Evolutionary conservation across 305 asterid genomes (phyloP).

Genomic region (Solanum hybrid): DNA sequence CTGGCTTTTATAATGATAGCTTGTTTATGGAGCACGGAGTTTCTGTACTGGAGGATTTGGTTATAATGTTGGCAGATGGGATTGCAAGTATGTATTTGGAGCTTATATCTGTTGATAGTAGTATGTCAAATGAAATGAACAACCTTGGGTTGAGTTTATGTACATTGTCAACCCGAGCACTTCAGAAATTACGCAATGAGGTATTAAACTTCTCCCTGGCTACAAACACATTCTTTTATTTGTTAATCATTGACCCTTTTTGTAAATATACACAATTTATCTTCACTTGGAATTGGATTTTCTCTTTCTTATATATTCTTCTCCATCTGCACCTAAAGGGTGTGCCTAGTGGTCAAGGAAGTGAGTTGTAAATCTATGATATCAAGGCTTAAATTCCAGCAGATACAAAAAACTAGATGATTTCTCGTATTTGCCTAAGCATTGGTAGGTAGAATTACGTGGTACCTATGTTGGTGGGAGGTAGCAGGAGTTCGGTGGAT

Average conservation of each 20-base stretch:
- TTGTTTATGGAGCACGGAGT: conserved; percentile 73
- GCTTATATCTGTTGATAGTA: conserved; percentile 91
- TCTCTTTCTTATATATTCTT: neutral
- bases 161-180: conserved; percentile 87
- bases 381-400: neutral
- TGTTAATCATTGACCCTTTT: neutral
- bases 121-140: conserved; percentile 75
- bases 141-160: conserved; percentile 77
- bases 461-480: neutral
- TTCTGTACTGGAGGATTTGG: conserved; percentile 77
- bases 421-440: neutral
- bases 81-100: conserved; percentile 90
- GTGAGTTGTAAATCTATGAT: neutral
- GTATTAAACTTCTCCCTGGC: conserved; percentile 17
- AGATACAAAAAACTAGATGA: neutral
- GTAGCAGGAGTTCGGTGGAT: neutral
- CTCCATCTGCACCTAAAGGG: neutral
- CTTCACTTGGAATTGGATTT: neutral
- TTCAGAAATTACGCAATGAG: conserved; percentile 95
- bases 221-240: neutral
- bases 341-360: neutral
- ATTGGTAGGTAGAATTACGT: neutral
- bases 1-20: conserved; percentile 48
- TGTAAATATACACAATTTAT: neutral
- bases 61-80: conserved; percentile 84